Conservation (phyloP, 2,329 filamentous ascomycete species). For the Colletotrichum tropicale region DNA sequence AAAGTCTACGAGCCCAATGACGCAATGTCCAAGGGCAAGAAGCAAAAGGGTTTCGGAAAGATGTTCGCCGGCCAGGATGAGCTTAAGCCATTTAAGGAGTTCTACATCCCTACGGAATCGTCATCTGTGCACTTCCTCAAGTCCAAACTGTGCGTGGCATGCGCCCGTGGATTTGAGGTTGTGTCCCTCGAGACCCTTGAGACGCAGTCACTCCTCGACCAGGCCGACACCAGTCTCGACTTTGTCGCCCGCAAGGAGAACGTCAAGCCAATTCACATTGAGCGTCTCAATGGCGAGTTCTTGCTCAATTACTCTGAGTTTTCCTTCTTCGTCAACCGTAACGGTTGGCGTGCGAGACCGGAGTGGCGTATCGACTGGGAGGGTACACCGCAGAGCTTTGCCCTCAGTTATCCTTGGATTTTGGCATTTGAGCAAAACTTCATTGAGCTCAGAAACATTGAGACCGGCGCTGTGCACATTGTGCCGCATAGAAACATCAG, state of each 20-base stretch:
- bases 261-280: constrained; percentile 94
- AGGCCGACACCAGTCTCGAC: constrained; percentile 96
- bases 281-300: constrained; percentile 96
- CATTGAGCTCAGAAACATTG: constrained; percentile 94
- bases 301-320: constrained; percentile 98
- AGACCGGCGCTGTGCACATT: constrained; percentile 93
- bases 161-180: constrained; percentile 94
- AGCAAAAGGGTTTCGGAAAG: constrained; percentile 92
- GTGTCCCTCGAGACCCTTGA: constrained; percentile 97
- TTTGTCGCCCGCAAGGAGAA: constrained; percentile 95
- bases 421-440: constrained; percentile 97
- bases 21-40: constrained; percentile 89
- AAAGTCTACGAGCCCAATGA: constrained; percentile 99
- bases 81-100: constrained; percentile 96
- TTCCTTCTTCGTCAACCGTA: constrained; percentile 98
- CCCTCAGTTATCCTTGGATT: constrained; percentile 95
- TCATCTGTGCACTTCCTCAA: constrained; percentile 97
- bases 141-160: constrained; percentile 95
- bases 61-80: constrained; percentile 98
- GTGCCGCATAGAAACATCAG: constrained; percentile 95
- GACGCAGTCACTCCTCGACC: constrained; percentile 94
- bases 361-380: constrained; percentile 99
- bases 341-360: constrained; percentile 93
- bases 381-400: constrained; percentile 88
- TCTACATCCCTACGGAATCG: constrained; percentile 98